phyloP scores from a whole-genome alignment of 192 early-diverging fungal species.

The Podila clonocystis region DNA sequence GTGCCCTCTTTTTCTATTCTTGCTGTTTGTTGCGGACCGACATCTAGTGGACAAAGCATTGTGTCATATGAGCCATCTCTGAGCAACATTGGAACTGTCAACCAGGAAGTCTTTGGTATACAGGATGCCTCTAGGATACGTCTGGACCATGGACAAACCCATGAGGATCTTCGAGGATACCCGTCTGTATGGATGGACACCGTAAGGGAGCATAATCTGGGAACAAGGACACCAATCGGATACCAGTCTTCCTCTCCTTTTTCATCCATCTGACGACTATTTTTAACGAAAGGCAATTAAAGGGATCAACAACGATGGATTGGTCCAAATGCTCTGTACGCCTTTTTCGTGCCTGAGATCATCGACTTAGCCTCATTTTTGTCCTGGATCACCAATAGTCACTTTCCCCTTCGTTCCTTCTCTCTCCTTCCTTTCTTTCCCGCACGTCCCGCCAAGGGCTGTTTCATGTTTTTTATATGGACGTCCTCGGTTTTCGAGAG shows the following conservation, averaged over 20 bases:
- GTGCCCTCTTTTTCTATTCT: not conserved
- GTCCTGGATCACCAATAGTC: not conserved
- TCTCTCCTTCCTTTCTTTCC: not conserved
- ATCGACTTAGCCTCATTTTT: not conserved
- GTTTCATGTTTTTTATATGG: not conserved
- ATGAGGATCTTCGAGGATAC: no score
- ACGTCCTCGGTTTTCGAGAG: no score
- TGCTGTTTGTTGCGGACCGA: no score
- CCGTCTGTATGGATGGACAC: not conserved
- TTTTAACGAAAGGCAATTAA: not conserved
- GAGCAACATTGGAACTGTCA: not conserved
- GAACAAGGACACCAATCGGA: not conserved
- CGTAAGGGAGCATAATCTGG: not conserved
- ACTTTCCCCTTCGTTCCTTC: not conserved
- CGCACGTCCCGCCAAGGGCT: not conserved
- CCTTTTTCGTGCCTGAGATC: not conserved
- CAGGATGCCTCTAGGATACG: no score
- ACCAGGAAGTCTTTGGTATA: not conserved
- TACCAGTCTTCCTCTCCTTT: not conserved
- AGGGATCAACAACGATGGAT: not conserved
- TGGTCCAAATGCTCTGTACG: not conserved
- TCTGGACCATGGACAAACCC: no score
- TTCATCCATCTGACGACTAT: not conserved
- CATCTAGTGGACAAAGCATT: not conserved
- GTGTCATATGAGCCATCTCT: conserved; percentile 1